These are phyloP conservation scores for Mrakia frigida DNA, from an alignment of 768 basidiomycete species.

Conservation along the genomic window DNA sequence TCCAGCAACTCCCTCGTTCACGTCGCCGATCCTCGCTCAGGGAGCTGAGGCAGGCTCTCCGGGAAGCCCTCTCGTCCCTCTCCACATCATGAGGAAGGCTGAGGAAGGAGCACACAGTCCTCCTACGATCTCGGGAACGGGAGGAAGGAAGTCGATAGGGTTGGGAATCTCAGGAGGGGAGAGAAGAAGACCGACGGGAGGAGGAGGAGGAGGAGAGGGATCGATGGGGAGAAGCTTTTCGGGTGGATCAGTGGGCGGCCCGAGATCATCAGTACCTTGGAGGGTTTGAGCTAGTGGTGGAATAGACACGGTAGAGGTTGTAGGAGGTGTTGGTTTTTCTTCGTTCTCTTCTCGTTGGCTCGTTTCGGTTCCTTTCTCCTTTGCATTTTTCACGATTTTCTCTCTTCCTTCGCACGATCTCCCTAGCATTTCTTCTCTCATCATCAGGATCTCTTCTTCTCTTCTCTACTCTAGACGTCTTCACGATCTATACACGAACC, in stretches of 20 bases:
- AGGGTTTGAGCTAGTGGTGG: not conserved
- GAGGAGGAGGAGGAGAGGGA: not conserved
- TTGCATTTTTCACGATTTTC: too few species aligned
- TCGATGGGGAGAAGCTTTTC: not conserved
- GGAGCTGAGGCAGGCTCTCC: not conserved
- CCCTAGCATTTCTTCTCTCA: not conserved
- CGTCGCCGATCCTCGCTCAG: not conserved
- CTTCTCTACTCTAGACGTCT: not conserved
- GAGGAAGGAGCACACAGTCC: not conserved
- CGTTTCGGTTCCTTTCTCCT: too few species aligned
- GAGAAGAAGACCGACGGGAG: not conserved
- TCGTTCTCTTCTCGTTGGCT: not conserved
- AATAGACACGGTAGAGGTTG: not conserved
- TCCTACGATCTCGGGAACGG: not conserved
- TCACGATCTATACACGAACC: not conserved
- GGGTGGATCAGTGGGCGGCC: not conserved
- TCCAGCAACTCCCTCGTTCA: slow-evolving; percentile 13
- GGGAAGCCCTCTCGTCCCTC: slow-evolving; percentile 20
- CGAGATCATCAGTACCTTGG: not conserved
- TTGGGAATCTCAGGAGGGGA: not conserved
- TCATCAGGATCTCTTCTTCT: not conserved
- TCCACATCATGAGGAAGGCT: slow-evolving; percentile 26
- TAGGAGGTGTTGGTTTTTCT: not conserved
- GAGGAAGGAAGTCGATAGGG: not conserved
- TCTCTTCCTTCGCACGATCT: not conserved